Evolutionary conservation across 169 alveolate species (phyloP), one percentile per base, ranked within the genome.

Genomic region (Hepatocystis sp.): DNA sequence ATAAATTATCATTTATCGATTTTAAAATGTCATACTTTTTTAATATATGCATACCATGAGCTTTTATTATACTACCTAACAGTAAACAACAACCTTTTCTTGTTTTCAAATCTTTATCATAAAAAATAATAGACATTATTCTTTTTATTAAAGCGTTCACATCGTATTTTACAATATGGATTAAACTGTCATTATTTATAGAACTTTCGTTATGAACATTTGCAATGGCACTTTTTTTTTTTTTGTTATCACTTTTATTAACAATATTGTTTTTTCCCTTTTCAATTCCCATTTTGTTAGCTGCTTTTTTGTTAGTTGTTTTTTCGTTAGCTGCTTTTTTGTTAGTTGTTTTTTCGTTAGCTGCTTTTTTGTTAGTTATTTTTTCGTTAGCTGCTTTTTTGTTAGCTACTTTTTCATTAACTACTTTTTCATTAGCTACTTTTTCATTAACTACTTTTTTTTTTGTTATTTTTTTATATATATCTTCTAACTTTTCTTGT

Each of bases 41-140:
- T 27, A 81, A 56, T 23, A 81, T 15, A 47, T 25, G 19, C 67
- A 81, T 63, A 28, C 89, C 89, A 44, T 81, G 89, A 8, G 89
- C 89, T 42, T 81, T 81, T 81, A 81, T 30, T 2, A 61, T 53
- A 42, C 89, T 81, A 23, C 89, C 89, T 11, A 81, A 40, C 5
- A 81, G 46, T 25, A 81, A 42, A 17, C 84, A 60, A 55, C 84
- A 81, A 5, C 89, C 89, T 63, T 81, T 81, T 63, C 89, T 60
- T 27, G 63, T 56, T 81, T 51, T 81, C 39, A 81, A 81, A 30
- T 81, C 89, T 49, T 63, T 81, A 21, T 63, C 53, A 4, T 10
- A 40, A 61, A 61, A 53, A 47, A 81, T 47, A 8, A 81, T 47
- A 19, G 17, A 25, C 46, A 81, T 61, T 21, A 81, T 44, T 7